These are phyloP conservation scores for Aquilaria malaccensis DNA, from an alignment of 345 rosid species.

Conservation along the genomic window DNA sequence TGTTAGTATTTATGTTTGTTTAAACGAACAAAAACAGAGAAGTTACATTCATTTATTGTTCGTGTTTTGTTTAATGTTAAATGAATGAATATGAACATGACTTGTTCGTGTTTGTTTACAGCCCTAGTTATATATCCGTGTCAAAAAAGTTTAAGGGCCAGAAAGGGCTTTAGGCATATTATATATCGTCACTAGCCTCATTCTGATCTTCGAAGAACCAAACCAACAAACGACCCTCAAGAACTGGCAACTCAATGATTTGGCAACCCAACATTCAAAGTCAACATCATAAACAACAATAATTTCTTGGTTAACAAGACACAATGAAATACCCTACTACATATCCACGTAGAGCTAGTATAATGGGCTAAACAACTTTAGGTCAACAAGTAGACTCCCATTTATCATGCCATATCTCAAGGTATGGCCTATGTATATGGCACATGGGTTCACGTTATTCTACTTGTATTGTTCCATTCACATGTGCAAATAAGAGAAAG, in stretches of 20 bases:
- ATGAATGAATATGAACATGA: too few relatives aligned
- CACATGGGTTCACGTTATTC: constrained; percentile 43
- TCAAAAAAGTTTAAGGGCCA: too few relatives aligned
- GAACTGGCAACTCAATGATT: constrained; percentile 5
- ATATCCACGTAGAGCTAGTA: too few relatives aligned
- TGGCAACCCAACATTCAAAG: constrained; percentile 13
- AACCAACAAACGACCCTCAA: constrained; percentile 1
- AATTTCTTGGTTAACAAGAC: not conserved
- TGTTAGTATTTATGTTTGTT: too few relatives aligned
- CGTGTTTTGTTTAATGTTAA: too few relatives aligned
- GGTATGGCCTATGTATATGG: constrained; percentile 31
- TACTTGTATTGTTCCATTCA: too few relatives aligned
- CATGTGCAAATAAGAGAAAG: too few relatives aligned
- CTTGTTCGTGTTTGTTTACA: too few relatives aligned
- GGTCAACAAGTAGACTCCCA: constrained; percentile 13
- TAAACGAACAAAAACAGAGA: too few relatives aligned
- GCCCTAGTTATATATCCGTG: too few relatives aligned
- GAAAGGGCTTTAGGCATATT: not conserved
- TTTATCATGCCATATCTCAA: constrained; percentile 29
- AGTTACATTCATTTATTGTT: too few relatives aligned
- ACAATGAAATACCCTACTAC: not conserved
- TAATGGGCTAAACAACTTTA: constrained; percentile 7
- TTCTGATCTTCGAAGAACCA: not conserved
- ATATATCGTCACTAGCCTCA: constrained; percentile 8
- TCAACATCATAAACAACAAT: constrained; percentile 11